These are phyloP conservation scores for Apiospora arundinis DNA, from an alignment of 2,329 filamentous ascomycete genomes.

Conservation along the genomic window DNA sequence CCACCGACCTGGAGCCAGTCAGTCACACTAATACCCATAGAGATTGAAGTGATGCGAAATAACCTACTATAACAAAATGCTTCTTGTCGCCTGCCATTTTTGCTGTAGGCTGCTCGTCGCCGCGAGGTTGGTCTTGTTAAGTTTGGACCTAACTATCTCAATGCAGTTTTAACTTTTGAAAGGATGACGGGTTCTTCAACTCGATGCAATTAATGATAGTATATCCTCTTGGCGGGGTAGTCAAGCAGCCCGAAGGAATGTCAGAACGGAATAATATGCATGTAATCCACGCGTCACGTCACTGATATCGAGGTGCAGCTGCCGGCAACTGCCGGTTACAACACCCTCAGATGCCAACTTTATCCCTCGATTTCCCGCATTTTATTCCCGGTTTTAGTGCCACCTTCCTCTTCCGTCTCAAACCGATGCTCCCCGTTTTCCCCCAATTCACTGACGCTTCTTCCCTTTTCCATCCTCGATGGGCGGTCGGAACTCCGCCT, in stretches of 20 bases:
- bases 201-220: neutral
- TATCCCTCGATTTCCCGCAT: neutral
- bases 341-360: neutral
- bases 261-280: neutral
- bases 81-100: neutral
- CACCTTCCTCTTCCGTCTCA: neutral
- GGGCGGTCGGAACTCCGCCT: slow-evolving; percentile 26
- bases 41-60: neutral
- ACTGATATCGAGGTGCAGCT: neutral
- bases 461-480: neutral
- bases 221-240: neutral
- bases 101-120: neutral
- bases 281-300: neutral
- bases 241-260: neutral
- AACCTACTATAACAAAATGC: slow-evolving; percentile 20
- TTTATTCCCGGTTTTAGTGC: neutral
- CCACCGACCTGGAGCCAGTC: slow-evolving; percentile 45
- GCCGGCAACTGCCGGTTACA: neutral
- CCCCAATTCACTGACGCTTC: neutral
- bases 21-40: neutral
- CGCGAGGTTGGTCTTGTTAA: neutral
- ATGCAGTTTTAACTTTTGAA: neutral
- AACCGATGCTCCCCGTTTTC: neutral
- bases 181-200: neutral
- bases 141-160: neutral